Evolutionary conservation across 345 rosid species (phyloP).

Genomic region (Excoecaria cochinchinensis): DNA sequence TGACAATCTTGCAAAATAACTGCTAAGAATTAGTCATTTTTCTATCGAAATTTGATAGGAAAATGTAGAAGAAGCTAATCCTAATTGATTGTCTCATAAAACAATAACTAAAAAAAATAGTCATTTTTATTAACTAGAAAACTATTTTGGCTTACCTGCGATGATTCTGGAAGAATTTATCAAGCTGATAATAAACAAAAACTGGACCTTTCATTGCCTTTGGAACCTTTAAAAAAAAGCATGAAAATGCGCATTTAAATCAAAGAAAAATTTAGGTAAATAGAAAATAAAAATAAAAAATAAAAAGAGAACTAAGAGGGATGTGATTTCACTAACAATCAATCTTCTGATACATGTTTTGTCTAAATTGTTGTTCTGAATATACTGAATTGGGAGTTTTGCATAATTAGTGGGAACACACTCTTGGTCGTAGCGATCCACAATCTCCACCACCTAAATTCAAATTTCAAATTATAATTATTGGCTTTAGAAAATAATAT

Average conservation of each 20-base stretch:
- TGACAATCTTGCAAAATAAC: no score
- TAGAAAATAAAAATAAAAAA: background rate
- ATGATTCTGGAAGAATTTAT: conserved; percentile 30
- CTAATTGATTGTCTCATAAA: no score
- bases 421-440: conserved; percentile 23
- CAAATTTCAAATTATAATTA: background rate
- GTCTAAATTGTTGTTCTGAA: conserved; percentile 11
- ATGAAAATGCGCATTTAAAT: background rate
- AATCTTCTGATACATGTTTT: conserved; percentile 24
- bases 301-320: background rate
- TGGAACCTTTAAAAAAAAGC: conserved; percentile 19
- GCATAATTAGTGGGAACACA: conserved; percentile 22
- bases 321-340: conserved; percentile 13
- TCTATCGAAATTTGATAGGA: no score
- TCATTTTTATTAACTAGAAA: no score
- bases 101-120: no score
- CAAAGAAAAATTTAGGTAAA: no score
- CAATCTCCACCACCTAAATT: conserved; percentile 32
- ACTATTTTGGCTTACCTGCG: conserved; percentile 14
- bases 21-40: no score
- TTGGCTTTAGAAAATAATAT: no score
- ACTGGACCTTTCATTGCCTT: conserved; percentile 34
- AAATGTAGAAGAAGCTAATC: no score
- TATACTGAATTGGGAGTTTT: background rate
- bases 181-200: conserved; percentile 31